Conservation (phyloP, 345 rosid genomes). For the Ceriops decandra region DNA sequence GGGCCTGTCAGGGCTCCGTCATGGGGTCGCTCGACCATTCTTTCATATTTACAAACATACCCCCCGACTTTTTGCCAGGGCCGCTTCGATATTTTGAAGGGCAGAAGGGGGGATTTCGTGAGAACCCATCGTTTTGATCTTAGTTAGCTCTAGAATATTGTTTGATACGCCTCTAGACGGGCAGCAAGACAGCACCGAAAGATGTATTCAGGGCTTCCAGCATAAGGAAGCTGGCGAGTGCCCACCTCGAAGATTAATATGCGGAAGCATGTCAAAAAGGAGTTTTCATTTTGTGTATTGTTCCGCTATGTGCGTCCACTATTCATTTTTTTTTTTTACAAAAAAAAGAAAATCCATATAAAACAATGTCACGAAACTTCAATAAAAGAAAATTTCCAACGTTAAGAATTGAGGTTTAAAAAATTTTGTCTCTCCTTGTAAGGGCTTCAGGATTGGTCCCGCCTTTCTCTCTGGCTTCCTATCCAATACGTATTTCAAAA, state of each 20-base stretch:
- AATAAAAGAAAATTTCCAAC: too few relatives aligned
- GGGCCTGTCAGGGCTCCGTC: conserved; percentile 6
- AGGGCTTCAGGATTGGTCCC: too few relatives aligned
- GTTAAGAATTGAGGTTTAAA: too few relatives aligned
- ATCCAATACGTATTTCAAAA: too few relatives aligned
- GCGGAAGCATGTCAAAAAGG: neutral
- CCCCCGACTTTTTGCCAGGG: neutral
- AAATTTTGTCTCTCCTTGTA: too few relatives aligned
- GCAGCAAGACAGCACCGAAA: neutral
- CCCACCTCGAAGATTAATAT: neutral
- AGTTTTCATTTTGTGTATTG: too few relatives aligned
- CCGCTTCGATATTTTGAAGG: neutral
- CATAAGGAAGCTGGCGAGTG: neutral
- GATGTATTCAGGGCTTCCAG: neutral
- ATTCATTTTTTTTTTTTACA: too few relatives aligned
- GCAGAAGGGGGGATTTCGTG: conserved; percentile 10
- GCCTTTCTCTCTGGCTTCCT: too few relatives aligned
- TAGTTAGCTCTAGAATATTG: neutral
- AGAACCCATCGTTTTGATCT: neutral
- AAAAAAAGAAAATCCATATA: too few relatives aligned
- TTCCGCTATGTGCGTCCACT: too few relatives aligned
- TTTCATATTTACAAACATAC: neutral
- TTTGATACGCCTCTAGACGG: neutral
- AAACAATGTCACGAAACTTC: too few relatives aligned
- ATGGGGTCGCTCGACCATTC: neutral